Conservation (phyloP, 345 rosid species). For the Lumnitzera racemosa region DNA sequence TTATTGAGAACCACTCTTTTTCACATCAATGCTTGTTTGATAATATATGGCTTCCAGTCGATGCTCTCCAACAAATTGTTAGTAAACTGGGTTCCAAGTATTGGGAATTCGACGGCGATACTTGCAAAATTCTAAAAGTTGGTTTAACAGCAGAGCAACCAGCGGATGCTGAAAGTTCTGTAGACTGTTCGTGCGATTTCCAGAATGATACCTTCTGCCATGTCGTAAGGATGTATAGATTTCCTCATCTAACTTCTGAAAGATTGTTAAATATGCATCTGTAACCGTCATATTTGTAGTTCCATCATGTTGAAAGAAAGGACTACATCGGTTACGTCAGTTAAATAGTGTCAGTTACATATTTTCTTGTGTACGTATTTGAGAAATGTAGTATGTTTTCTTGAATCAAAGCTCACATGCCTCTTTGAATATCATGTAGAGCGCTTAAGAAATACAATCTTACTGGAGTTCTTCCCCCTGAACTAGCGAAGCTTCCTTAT, state of each 20-base stretch:
- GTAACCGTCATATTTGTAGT: too few relatives aligned
- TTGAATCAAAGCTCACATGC: background rate
- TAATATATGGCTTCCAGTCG: slow-evolving; percentile 19
- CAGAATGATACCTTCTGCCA: slow-evolving; percentile 30
- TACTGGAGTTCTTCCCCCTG: slow-evolving; percentile 62
- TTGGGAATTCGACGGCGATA: slow-evolving; percentile 43
- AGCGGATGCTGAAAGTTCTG: slow-evolving; percentile 12
- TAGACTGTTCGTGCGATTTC: slow-evolving; percentile 25
- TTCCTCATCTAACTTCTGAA: slow-evolving; percentile 1
- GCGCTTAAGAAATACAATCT: slow-evolving; percentile 43
- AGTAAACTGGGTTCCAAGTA: slow-evolving; percentile 35
- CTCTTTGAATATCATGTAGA: slow-evolving; percentile 17
- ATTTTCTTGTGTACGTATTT: too few relatives aligned
- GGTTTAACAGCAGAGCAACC: slow-evolving; percentile 10
- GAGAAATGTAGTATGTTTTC: too few relatives aligned
- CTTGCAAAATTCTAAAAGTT: slow-evolving; percentile 25
- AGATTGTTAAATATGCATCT: too few relatives aligned
- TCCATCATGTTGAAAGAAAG: too few relatives aligned
- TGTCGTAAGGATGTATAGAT: slow-evolving; percentile 22
- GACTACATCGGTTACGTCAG: too few relatives aligned
- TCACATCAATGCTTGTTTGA: background rate
- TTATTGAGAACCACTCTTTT: background rate
- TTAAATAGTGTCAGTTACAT: too few relatives aligned
- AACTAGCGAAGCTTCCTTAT: slow-evolving; percentile 44
- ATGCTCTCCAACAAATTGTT: slow-evolving; percentile 39